Evolutionary conservation across 129 eudicot species (phyloP).

Genomic region (Helianthus annuus): DNA sequence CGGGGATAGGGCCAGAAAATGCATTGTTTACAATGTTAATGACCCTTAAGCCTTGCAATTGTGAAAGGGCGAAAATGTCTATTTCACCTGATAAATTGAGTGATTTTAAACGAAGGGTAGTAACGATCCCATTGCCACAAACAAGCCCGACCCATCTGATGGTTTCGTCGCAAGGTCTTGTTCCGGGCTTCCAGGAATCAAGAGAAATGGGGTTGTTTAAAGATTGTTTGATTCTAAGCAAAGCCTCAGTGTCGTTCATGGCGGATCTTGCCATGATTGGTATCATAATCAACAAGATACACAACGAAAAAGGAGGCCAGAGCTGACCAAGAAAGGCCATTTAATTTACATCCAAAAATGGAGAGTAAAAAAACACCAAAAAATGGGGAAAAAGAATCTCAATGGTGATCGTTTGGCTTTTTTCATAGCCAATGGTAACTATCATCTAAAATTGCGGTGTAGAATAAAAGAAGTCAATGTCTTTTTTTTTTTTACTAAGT

Average conservation of each 20-base stretch:
- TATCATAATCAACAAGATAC: conserved; percentile 7
- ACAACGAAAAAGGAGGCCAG: conserved; percentile 6
- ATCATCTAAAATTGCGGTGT: conserved; percentile 20
- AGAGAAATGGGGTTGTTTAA: conserved; percentile 47
- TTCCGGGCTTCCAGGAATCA: conserved; percentile 54
- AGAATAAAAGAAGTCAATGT: not conserved
- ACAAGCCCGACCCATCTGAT: conserved; percentile 45
- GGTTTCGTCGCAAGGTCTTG: conserved; percentile 45
- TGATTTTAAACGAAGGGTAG: conserved; percentile 37
- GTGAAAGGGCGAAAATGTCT: conserved; percentile 42
- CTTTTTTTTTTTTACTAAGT: not conserved
- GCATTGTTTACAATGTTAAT: conserved; percentile 45
- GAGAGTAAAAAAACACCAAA: conserved; percentile 6
- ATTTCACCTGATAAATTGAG: conserved; percentile 56
- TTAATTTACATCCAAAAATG: conserved; percentile 12
- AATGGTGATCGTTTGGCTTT: conserved; percentile 7
- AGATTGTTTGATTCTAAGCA: conserved; percentile 47
- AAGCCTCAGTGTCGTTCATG: conserved; percentile 53
- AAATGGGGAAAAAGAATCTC: conserved; percentile 13
- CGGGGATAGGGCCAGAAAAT: conserved; percentile 61
- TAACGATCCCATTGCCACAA: conserved; percentile 46
- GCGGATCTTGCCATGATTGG: conserved; percentile 25
- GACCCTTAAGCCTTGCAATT: conserved; percentile 43
- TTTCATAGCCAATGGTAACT: not conserved
- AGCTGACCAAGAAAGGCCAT: conserved; percentile 30